Evolutionary conservation across 2,329 filamentous ascomycete species (phyloP), one percentile per base, ranked within the genome.

Genomic region (Alternaria panax): DNA sequence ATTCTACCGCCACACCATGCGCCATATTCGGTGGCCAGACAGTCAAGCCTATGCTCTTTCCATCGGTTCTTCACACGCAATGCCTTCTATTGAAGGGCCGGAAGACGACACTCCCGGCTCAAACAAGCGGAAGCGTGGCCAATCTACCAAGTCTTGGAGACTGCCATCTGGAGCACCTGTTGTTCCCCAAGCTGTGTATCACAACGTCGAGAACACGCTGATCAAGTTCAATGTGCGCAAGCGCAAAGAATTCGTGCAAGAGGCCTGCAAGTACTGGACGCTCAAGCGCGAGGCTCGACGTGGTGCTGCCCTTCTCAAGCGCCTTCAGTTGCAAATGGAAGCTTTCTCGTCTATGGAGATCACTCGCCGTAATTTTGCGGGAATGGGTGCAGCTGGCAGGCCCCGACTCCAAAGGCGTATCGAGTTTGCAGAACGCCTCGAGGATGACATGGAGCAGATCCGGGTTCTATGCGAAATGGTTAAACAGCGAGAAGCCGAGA

Each of bases 281-380:
- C 80, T 99, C 64, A 99, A 99, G 81, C 88, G 95, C 56, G 95
- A 99, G 78, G 92, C 94, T 62, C 88, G 95, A 32, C 87, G 95
- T 59, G 95, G 95, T 46, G 95, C 95, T 28, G 92, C 95, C 4
- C 83, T 99, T 55, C 85, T 99, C 60, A 98, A 98, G 80, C 88
- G 95, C 34, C 84, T 99, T 20, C 95, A 99, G 76, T 81, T 98
- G 57, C 93, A 97, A 77, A 91, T 97, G 85, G 94, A 98, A 78
- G 92, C 92, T 0, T 99, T 98, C 78, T 94, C 94, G 7, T 97
- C 93, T 0, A 97, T 97, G 90, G 95, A 99, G 79, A 89, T 99
- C 66, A 97, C 95, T 2, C 87, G 95, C 52, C 90, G 95, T 59
- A 94, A 98, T 78, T 99, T 97, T 78, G 91, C 91, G n/a, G 90